Evolutionary conservation across 202 grass and related monocot species (phyloP).

Genomic region (Bolboschoenoplectus hybrid): DNA sequence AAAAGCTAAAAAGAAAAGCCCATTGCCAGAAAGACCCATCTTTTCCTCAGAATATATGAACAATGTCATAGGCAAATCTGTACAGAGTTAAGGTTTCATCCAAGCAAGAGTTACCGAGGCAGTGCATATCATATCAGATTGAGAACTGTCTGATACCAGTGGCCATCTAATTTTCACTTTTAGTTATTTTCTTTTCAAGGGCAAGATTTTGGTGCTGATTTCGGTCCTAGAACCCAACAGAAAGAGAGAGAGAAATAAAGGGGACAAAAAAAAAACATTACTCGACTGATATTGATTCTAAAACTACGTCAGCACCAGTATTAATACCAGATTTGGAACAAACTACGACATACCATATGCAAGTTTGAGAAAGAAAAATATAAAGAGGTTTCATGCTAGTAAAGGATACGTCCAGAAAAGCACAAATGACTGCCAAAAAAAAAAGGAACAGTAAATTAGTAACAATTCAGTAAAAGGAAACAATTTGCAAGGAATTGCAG

Average conservation of each 20-base stretch:
- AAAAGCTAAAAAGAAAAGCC: constrained; percentile 27
- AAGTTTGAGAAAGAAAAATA: constrained; percentile 33
- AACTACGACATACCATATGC: constrained; percentile 15
- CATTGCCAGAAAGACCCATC: not conserved
- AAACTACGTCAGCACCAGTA: not conserved
- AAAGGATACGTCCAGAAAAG: constrained; percentile 96
- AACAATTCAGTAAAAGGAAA: constrained; percentile 16
- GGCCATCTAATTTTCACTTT: not conserved
- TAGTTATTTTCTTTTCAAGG: not conserved
- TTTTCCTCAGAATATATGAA: constrained; percentile 87
- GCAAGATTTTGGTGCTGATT: not conserved
- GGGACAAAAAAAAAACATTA: not conserved
- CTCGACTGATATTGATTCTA: not conserved
- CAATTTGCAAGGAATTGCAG: constrained; percentile 9
- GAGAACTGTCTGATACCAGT: not conserved
- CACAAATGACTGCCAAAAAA: constrained; percentile 81
- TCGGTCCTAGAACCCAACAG: not conserved
- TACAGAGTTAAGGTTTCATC: constrained; percentile 52
- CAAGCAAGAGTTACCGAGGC: constrained; percentile 12
- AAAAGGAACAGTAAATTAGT: constrained; percentile 1
- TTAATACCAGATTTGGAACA: not conserved
- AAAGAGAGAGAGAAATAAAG: not conserved
- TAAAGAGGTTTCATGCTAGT: constrained; percentile 33
- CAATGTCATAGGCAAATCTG: constrained; percentile 86
- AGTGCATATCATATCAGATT: constrained; percentile 1